Evolutionary conservation across 2,329 filamentous ascomycete genomes (phyloP), one percentile per base, ranked within the genome.

Genomic region (Hypoxylon rubiginosum): DNA sequence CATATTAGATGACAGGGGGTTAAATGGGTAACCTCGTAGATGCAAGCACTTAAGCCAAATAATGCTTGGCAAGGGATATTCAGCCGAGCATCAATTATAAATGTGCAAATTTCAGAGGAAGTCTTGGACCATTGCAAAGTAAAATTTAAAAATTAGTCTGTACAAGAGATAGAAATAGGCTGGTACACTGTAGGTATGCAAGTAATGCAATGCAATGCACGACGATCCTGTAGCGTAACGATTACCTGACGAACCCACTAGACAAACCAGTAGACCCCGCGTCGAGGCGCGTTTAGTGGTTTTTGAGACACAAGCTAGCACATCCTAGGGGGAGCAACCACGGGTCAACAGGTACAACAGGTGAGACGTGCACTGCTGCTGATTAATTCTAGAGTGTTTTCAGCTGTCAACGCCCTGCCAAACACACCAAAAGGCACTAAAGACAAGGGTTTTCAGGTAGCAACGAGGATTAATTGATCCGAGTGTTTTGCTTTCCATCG

Each of bases 271-370:
- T 17, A 28, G 43, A 65, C 59, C 55, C 54, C 67, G 71, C 70
- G 69, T 68, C 64, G 34, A 30, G 30, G 58, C 72, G 73, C 70
- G 72, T 73, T 74, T 48, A 74, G 70, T 74, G 70, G 70, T 64
- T 70, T 62, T 50, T 48, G 28, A 41, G 53, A 28, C 57, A 60
- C 32, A 41, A 43, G 26, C 26, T 50, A 26, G 26, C 24, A 30
- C 26, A 15, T 26, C 24, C 46, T 13, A 30, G 24, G 15, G 26
- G 41, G 15, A 15, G n/a, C n/a, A 32, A 39, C 49, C 39, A 46
- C 48, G 28, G 34, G 9, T 17, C 55, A 51, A 34, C 21, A 53
- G 17, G 39, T 17, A 43, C 28, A 41, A 15, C 39, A 15, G 39
- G 39, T 19, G 15, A 6, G 39, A 41, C 8, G 15, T 41, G 39